These are phyloP conservation scores for Pythium sp. DNA, from an alignment of 352 stramenopile genomes.

Conservation along the genomic window DNA sequence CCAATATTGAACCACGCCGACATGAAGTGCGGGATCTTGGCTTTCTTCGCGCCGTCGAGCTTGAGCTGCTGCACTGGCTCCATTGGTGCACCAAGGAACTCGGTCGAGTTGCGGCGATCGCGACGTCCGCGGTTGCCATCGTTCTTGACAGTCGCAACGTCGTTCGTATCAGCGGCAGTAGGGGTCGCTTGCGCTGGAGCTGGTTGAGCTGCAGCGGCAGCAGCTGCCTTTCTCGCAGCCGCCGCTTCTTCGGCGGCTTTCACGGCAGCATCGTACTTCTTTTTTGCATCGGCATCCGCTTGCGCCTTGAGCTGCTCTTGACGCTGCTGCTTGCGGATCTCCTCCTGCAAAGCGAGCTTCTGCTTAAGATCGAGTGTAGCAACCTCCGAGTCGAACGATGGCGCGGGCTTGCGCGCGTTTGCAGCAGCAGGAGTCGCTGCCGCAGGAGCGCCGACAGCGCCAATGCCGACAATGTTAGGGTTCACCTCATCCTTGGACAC, in stretches of 20 bases:
- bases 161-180: conserved; percentile 18
- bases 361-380: conserved; percentile 58
- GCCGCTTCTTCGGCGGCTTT: conserved; percentile 26
- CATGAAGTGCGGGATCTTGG: conserved; percentile 71
- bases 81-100: conserved; percentile 45
- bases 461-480: conserved; percentile 17
- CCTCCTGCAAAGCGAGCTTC: conserved; percentile 48
- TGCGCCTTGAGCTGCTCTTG: conserved; percentile 21
- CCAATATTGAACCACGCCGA: conserved; percentile 67
- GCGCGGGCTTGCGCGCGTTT: conserved; percentile 12
- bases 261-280: conserved; percentile 19
- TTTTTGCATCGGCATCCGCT: conserved; percentile 16
- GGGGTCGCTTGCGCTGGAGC: not conserved
- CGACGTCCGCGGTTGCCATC: conserved; percentile 30
- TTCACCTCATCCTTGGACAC: conserved; percentile 16
- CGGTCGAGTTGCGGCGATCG: conserved; percentile 40
- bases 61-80: conserved; percentile 62
- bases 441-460: conserved; percentile 14
- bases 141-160: conserved; percentile 51
- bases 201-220: not conserved
- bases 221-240: conserved; percentile 19
- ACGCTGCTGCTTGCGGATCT: conserved; percentile 42
- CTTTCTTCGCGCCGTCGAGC: conserved; percentile 64
- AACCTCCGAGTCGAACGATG: conserved; percentile 44
- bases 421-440: not conserved